Conservation (phyloP, 768 basidiomycete genomes). For the Chalciporus piperatus region DNA sequence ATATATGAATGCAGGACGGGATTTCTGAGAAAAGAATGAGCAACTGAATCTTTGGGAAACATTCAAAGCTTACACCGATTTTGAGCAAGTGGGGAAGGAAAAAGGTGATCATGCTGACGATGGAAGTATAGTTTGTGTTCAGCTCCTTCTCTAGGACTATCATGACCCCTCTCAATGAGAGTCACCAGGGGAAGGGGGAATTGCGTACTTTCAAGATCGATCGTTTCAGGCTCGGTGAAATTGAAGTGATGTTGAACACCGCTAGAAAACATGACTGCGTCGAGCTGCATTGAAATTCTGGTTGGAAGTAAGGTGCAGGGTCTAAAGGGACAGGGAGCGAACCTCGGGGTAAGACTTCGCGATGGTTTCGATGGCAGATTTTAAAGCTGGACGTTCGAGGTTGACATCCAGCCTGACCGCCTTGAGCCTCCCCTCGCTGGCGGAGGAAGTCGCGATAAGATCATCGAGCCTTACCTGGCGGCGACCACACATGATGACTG, state of each 20-base stretch:
- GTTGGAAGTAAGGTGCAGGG: no score
- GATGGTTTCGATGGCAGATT: no score
- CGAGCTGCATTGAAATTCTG: constrained; percentile 39
- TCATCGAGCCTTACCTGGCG: no score
- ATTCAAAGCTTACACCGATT: constrained; percentile 40
- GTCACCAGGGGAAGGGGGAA: background rate
- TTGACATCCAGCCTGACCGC: constrained; percentile 45
- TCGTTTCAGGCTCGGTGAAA: constrained; percentile 42
- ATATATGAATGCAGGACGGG: constrained; percentile 44
- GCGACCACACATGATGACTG: no score
- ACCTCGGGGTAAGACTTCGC: no score
- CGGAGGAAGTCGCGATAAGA: no score
- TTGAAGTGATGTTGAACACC: constrained; percentile 51
- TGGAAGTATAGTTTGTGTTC: constrained; percentile 51
- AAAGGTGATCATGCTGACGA: constrained; percentile 36
- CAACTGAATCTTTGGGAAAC: background rate
- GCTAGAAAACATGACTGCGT: constrained; percentile 39
- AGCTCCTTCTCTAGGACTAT: constrained; percentile 37
- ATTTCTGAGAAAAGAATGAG: background rate
- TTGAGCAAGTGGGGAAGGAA: constrained; percentile 55
- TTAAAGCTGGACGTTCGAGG: constrained; percentile 28
- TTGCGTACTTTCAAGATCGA: constrained; percentile 33
- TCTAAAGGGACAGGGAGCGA: no score
- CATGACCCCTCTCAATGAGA: background rate
- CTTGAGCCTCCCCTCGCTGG: constrained; percentile 27